Conservation (phyloP, 2,329 filamentous ascomycete genomes). For the Hypoxylon sp. region DNA sequence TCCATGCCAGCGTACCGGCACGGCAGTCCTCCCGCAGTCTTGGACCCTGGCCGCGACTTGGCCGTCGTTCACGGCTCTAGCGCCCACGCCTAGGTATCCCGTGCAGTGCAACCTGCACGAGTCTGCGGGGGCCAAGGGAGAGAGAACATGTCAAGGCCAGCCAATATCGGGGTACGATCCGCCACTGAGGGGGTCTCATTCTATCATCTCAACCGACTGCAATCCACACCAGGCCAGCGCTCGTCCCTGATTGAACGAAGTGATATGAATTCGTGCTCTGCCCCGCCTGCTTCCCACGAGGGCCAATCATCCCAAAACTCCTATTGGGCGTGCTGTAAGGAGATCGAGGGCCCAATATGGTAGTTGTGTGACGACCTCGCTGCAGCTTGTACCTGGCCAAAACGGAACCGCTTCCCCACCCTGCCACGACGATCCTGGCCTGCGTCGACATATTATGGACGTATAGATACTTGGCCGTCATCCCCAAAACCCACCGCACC, state of each 20-base stretch:
- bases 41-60: slow-evolving; percentile 28
- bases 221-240: slow-evolving; percentile 37
- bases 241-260: slow-evolving; percentile 42
- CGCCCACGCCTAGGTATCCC: slow-evolving; percentile 42
- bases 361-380: slow-evolving; percentile 40
- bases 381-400: slow-evolving; percentile 41
- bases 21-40: slow-evolving; percentile 40
- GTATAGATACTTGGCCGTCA: slow-evolving; percentile 38
- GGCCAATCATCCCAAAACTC: slow-evolving; percentile 38
- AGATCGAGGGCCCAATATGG: slow-evolving; percentile 30
- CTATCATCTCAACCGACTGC: slow-evolving; percentile 33
- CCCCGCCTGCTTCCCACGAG: slow-evolving; percentile 37
- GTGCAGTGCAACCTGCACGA: slow-evolving; percentile 49
- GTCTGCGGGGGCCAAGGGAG: slow-evolving; percentile 45
- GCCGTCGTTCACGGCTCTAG: slow-evolving; percentile 33
- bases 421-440: slow-evolving; percentile 35
- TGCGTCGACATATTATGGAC: slow-evolving; percentile 36
- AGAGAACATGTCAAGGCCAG: slow-evolving; percentile 51
- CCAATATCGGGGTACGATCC: slow-evolving; percentile 63
- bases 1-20: slow-evolving; percentile 32
- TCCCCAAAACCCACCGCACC: slow-evolving; percentile 35
- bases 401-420: slow-evolving; percentile 38
- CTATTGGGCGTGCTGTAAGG: slow-evolving; percentile 31
- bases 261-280: slow-evolving; percentile 28
- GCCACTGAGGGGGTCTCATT: slow-evolving; percentile 47